phyloP scores from a whole-genome alignment of 805 yeast genomes.

The Maudiozyma bulderi region DNA sequence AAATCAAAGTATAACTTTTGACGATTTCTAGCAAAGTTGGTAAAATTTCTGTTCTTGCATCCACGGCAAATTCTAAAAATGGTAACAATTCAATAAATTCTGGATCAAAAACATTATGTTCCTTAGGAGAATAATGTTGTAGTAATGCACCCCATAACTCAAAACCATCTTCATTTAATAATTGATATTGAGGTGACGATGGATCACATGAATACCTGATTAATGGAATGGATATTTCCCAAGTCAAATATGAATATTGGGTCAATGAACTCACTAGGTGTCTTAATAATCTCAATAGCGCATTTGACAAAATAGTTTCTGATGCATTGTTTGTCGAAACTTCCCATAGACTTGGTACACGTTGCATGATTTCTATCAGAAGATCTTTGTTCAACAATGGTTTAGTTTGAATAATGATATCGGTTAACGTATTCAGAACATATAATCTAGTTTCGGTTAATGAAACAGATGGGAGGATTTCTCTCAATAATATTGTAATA shows the following conservation, averaged over 20 bases:
- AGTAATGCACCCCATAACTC: conserved; percentile 72
- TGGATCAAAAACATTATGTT: conserved; percentile 20
- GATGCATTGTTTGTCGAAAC: conserved; percentile 31
- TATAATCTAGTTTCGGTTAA: conserved; percentile 71
- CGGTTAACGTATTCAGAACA: conserved; percentile 57
- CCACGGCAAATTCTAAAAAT: conserved; percentile 46
- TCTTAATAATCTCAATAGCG: conserved; percentile 46
- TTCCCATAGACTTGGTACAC: conserved; percentile 78
- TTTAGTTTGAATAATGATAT: conserved; percentile 53
- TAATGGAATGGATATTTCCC: conserved; percentile 54
- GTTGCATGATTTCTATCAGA: conserved; percentile 40
- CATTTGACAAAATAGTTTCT: conserved; percentile 38
- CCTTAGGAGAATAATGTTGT: conserved; percentile 44
- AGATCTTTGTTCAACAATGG: conserved; percentile 48
- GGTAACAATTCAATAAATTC: conserved; percentile 40
- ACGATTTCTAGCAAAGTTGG: conserved; percentile 53
- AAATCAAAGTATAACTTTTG: conserved; percentile 50
- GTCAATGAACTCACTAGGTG: conserved; percentile 50
- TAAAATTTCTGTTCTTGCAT: conserved; percentile 64
- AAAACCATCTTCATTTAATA: conserved; percentile 76
- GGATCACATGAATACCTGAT: conserved; percentile 54
- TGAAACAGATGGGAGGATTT: conserved; percentile 40
- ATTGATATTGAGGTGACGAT: conserved; percentile 41
- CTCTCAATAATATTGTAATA: conserved; percentile 38
- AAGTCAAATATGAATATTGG: conserved; percentile 39